Base-by-base conservation (phyloP, 2,329 filamentous ascomycete genomes). In the Aspergillus fischeri region DNA sequence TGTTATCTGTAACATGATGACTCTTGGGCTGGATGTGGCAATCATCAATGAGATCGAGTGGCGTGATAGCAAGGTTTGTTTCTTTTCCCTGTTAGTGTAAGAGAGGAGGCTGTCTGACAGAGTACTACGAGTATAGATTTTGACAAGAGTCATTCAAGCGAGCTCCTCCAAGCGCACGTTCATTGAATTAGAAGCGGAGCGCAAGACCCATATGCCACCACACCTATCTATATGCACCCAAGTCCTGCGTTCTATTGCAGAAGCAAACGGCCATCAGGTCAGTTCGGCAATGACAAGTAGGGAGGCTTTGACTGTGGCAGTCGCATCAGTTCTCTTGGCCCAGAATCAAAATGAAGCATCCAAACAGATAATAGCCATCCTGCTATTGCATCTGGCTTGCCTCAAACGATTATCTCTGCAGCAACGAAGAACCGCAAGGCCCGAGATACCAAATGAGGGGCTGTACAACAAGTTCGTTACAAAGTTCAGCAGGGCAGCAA, bases 41-140 rank as follows among this genome's bases (percentile, higher is more conserved):
- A 72, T 89, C 32, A 77, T 89, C 47, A 86, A 90, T 58, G 80
- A 80, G 32, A 69, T 88, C 9, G 80, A 86, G 52, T 87, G 83
- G 64, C 72, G 76, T 51, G 86, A 87, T 67, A 86, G 83, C 1
- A 88, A 87, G 70, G 82, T 83, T 62, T 48, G 66, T 54, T 3
- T 25, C 25, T 27, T 27, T 24, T 29, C 3, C 21, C 21, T 21
- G n/a, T 44, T 21, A 9, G 20, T 21, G 7, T 20, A 21, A 24
- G 3, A 21, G 4, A 44, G 41, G 41, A 11, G n/a, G 21, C 21
- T 21, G 20, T 17, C 41, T 44, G n/a, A 44, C 20, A 3, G 20
- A 9, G n/a, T 20, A 21, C 3, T 44, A 24, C 11, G 41, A 21
- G 5, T 47, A 14, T 49, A 54, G 52, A 38, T 49, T 11, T 27